Conservation (phyloP, 2,329 filamentous ascomycete genomes). For the Colletotrichum kahawae region DNA sequence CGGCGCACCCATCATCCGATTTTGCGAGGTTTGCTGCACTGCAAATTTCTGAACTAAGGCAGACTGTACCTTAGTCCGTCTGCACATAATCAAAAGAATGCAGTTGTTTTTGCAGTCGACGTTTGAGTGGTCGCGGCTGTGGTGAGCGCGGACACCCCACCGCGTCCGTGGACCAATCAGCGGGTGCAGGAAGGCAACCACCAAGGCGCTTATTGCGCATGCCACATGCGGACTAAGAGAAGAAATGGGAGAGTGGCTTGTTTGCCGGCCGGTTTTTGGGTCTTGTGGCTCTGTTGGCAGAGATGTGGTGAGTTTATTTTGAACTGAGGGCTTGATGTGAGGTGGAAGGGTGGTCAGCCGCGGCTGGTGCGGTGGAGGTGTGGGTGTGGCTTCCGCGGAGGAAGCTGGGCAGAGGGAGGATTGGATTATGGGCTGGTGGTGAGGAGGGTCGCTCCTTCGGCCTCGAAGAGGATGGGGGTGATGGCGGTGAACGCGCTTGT, state of each 20-base stretch:
- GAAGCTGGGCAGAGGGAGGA: not conserved
- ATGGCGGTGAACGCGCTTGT: not conserved
- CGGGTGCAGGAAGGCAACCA: not conserved
- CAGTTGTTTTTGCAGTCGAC: not conserved
- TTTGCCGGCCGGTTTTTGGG: not conserved
- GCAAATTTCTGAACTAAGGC: not conserved
- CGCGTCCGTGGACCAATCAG: slow-evolving; percentile 2
- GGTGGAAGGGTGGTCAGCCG: not conserved
- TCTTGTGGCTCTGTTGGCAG: not conserved
- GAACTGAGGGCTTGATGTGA: not conserved
- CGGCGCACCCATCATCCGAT: not conserved
- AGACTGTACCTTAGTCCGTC: not conserved
- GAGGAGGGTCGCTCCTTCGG: not conserved
- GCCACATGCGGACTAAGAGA: not conserved
- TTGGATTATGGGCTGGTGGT: not conserved
- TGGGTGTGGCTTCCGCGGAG: not conserved
- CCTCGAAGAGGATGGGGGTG: not conserved
- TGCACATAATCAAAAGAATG: not conserved
- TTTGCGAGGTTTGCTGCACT: not conserved
- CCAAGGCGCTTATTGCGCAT: slow-evolving; percentile 12
- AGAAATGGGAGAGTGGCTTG: not conserved
- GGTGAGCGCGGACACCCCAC: not conserved
- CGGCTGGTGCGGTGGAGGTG: not conserved
- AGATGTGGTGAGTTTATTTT: not conserved
- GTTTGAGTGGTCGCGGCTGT: not conserved